phyloP scores from a whole-genome alignment of 805 yeast genomes.

The Saturnispora saitoi region DNA sequence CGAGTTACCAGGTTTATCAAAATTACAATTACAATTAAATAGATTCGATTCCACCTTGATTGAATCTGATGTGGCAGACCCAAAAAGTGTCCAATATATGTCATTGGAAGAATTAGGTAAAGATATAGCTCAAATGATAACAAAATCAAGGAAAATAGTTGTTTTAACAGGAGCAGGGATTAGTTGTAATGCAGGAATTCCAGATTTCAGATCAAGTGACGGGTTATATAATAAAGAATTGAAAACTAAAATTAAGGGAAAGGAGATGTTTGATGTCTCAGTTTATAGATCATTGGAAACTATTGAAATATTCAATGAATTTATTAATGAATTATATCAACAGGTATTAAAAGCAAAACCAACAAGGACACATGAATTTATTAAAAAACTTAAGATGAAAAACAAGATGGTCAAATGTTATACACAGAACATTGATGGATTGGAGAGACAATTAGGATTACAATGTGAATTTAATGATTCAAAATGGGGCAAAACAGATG shows the following conservation, averaged over 20 bases:
- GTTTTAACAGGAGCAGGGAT: constrained; percentile 93
- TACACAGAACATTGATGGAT: constrained; percentile 90
- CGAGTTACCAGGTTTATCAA: neutral
- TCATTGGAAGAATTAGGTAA: constrained; percentile 4
- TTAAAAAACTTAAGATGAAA: constrained; percentile 49
- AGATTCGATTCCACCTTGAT: constrained; percentile 6
- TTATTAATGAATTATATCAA: constrained; percentile 71
- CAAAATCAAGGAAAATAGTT: constrained; percentile 46
- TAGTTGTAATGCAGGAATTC: constrained; percentile 94
- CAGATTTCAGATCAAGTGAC: constrained; percentile 80
- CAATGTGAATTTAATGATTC: constrained; percentile 45
- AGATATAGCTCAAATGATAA: constrained; percentile 34
- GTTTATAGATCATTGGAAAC: constrained; percentile 63
- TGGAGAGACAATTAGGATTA: constrained; percentile 62
- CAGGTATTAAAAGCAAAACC: constrained; percentile 63
- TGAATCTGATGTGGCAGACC: constrained; percentile 3
- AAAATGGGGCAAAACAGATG: constrained; percentile 58
- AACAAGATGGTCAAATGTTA: constrained; percentile 74
- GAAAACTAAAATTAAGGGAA: constrained; percentile 64
- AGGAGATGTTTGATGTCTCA: constrained; percentile 84
- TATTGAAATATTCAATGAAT: constrained; percentile 69
- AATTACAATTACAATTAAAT: constrained; percentile 1
- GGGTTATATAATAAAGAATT: constrained; percentile 57
- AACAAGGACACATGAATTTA: constrained; percentile 76
- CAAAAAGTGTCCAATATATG: constrained; percentile 6